Evolutionary conservation across 1,284 basidiomycete species (phyloP).

Genomic region (Ganoderma multipileum): DNA sequence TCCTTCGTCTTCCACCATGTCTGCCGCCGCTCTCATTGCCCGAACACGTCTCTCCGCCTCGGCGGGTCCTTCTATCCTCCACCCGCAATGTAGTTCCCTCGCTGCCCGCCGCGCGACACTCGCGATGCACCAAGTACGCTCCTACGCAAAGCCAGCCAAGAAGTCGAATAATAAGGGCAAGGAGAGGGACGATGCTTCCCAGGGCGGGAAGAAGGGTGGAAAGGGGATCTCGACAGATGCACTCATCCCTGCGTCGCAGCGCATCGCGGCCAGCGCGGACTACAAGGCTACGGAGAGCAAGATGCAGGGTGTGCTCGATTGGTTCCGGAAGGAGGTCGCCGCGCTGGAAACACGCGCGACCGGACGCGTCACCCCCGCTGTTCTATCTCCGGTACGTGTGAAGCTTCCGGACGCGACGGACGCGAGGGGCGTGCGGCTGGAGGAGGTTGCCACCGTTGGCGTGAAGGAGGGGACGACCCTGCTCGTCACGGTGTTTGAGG

Average conservation of each 20-base stretch:
- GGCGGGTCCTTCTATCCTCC: slow-evolving; percentile 1
- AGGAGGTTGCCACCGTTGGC: slow-evolving; percentile 79
- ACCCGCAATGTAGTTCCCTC: slow-evolving; percentile 10
- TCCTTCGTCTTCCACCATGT: slow-evolving; percentile 12
- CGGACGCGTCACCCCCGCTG: slow-evolving; percentile 74
- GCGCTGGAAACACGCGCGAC: slow-evolving; percentile 71
- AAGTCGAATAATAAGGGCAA: slow-evolving; percentile 27
- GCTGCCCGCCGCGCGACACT: slow-evolving; percentile 10
- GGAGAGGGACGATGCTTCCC: slow-evolving; percentile 15
- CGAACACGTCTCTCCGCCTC: slow-evolving; percentile 17
- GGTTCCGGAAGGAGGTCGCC: slow-evolving; percentile 76
- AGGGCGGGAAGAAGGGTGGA: slow-evolving; percentile 6
- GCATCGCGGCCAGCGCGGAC: slow-evolving; percentile 48
- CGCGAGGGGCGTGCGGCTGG: slow-evolving; percentile 49
- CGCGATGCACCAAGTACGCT: slow-evolving; percentile 19
- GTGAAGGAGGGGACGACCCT: slow-evolving; percentile 77
- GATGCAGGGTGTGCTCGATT: slow-evolving; percentile 69
- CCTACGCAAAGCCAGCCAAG: slow-evolving; percentile 29
- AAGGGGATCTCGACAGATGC: slow-evolving; percentile 31
- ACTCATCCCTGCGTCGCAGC: slow-evolving; percentile 45
- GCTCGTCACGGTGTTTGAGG: slow-evolving; percentile 77
- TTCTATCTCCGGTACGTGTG: slow-evolving; percentile 75
- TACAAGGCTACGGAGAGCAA: slow-evolving; percentile 65
- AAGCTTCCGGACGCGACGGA: slow-evolving; percentile 48
- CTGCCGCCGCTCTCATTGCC: slow-evolving; percentile 14